A percentile compares a stretch with the other conserved stretches of the same genome.
These are phyloP conservation scores for Zygosaccharomyces bisporus DNA, from an alignment of 805 yeast species.

Conservation along the genomic window DNA sequence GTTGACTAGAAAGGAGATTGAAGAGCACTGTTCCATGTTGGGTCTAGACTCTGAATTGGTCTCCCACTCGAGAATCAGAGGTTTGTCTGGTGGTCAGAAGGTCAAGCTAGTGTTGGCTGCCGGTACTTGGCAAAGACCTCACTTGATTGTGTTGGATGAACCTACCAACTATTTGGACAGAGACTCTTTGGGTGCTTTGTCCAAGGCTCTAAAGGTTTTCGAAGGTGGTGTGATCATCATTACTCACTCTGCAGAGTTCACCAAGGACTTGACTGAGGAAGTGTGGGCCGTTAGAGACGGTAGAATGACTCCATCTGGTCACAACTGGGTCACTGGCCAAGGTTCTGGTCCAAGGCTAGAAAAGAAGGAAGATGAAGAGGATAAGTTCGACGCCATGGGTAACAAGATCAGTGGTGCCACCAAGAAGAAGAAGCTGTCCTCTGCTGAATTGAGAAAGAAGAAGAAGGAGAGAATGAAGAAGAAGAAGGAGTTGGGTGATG, in stretches of 20 bases:
- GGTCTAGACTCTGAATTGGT: conserved; percentile 99
- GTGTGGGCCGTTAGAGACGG: conserved; percentile 99
- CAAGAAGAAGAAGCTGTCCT: conserved; percentile 96
- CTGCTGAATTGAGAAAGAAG: conserved; percentile 99
- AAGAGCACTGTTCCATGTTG: conserved; percentile 96
- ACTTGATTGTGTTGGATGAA: conserved; percentile 97
- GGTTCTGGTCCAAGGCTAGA: conserved; percentile 99
- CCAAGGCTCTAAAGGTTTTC: conserved; percentile 97
- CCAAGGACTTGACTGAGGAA: conserved; percentile 98
- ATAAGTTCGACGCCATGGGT: conserved; percentile 99
- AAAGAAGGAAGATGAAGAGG: conserved; percentile 95
- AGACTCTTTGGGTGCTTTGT: conserved; percentile 98
- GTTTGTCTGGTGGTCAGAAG: conserved; percentile 99
- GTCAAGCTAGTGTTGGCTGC: conserved; percentile 99
- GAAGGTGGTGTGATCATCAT: conserved; percentile 99
- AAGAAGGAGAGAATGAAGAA: conserved; percentile 99
- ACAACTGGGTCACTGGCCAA: conserved; percentile 99
- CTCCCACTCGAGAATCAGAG: conserved; percentile 99
- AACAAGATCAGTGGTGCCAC: conserved; percentile 95
- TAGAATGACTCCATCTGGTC: conserved; percentile 99
- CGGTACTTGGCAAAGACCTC: conserved; percentile 99
- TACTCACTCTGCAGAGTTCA: conserved; percentile 99
- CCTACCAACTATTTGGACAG: conserved; percentile 99
- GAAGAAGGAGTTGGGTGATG: conserved; percentile 99
- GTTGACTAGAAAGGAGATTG: conserved; percentile 99